These are phyloP conservation scores for Sphaerulina vaccinii DNA, from an alignment of 2,329 filamentous ascomycete genomes.

Conservation along the genomic window DNA sequence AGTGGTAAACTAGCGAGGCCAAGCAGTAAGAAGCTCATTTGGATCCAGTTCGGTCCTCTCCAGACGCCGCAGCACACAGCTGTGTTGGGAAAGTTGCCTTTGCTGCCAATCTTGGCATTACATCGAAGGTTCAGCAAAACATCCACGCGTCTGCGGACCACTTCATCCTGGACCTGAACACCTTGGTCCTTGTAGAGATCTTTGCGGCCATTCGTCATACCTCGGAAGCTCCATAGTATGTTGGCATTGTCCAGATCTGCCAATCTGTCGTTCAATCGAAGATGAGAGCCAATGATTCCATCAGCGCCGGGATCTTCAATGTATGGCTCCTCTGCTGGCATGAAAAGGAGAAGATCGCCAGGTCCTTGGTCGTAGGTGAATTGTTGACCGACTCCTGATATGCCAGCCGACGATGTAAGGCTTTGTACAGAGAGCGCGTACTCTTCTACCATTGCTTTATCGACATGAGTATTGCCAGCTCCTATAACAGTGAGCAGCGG, in stretches of 20 bases:
- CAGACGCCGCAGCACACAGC: conserved; percentile 56
- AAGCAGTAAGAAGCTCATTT: conserved; percentile 38
- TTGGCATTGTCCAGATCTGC: conserved; percentile 41
- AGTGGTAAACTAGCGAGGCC: conserved; percentile 35
- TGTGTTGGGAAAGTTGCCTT: conserved; percentile 46
- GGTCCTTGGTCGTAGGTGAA: conserved; percentile 20
- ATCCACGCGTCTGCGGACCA: conserved; percentile 52
- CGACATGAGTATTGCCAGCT: conserved; percentile 57
- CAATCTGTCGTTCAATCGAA: conserved; percentile 55
- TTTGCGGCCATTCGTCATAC: conserved; percentile 47
- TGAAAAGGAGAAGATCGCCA: conserved; percentile 42
- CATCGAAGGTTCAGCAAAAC: conserved; percentile 56
- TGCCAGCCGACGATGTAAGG: conserved; percentile 36
- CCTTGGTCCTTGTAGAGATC: conserved; percentile 41
- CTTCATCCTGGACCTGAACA: conserved; percentile 49
- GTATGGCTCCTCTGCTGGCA: conserved; percentile 48
- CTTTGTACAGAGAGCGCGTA: conserved; percentile 51
- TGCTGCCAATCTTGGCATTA: conserved; percentile 46
- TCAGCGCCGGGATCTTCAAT: conserved; percentile 39
- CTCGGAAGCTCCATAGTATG: conserved; percentile 52
- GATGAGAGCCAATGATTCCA: conserved; percentile 32
- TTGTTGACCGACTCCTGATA: conserved; percentile 18
- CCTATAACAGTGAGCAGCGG: conserved; percentile 55
- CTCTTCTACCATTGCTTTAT: conserved; percentile 45
- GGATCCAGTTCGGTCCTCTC: conserved; percentile 39